Evolutionary conservation across 2,329 filamentous ascomycete genomes (phyloP).

Genomic region (Ceratocystis lukuohia): DNA sequence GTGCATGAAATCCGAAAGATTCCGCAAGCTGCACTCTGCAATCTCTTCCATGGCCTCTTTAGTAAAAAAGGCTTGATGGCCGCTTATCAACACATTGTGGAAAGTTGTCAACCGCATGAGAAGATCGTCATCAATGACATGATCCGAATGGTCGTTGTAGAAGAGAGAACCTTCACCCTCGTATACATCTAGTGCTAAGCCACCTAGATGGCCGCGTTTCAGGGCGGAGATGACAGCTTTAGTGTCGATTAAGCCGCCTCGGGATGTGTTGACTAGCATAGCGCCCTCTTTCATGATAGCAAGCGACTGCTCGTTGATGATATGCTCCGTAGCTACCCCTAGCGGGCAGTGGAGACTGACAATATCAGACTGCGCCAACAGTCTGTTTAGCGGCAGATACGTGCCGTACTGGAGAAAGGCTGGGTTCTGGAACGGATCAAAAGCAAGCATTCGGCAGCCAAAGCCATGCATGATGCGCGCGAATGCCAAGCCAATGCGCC

Average conservation of each 20-base stretch:
- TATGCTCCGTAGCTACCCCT: constrained; percentile 43
- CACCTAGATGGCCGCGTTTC: constrained; percentile 46
- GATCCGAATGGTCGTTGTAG: constrained; percentile 50
- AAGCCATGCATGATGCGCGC: constrained; percentile 51
- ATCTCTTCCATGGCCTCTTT: constrained; percentile 52
- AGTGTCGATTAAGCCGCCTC: constrained; percentile 51
- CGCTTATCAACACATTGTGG: constrained; percentile 52
- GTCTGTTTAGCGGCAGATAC: constrained; percentile 39
- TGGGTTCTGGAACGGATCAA: constrained; percentile 41
- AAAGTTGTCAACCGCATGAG: constrained; percentile 55
- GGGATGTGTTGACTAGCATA: constrained; percentile 54
- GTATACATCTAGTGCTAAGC: constrained; percentile 54
- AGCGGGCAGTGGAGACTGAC: constrained; percentile 55
- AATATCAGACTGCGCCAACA: constrained; percentile 45
- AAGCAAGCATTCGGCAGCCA: constrained; percentile 48
- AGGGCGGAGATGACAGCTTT: constrained; percentile 45
- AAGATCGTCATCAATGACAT: constrained; percentile 53
- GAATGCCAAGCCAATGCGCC: constrained; percentile 49
- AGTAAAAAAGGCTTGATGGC: constrained; percentile 59
- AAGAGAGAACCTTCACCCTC: constrained; percentile 51
- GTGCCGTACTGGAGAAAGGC: constrained; percentile 38
- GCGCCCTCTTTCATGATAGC: constrained; percentile 44
- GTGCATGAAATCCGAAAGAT: constrained; percentile 36
- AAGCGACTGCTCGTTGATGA: constrained; percentile 44
- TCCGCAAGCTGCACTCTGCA: constrained; percentile 44